Conservation (phyloP, 2,329 filamentous ascomycete species). For the Aspergillus uvarum region DNA sequence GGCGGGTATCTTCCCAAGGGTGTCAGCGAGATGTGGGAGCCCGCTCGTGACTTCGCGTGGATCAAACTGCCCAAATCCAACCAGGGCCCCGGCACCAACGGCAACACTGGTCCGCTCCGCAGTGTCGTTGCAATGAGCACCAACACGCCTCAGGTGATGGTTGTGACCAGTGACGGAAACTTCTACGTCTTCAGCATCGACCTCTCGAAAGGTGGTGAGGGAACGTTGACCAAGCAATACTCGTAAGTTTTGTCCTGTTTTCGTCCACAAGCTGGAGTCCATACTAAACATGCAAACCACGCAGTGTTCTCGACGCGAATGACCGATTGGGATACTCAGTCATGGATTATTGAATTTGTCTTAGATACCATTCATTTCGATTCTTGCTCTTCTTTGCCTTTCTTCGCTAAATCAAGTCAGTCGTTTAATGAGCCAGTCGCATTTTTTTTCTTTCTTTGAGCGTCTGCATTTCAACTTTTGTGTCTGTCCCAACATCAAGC, state of each 20-base stretch:
- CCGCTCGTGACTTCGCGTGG: constrained; percentile 90
- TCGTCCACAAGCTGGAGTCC: neutral
- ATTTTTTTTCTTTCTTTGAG: constrained; percentile 4
- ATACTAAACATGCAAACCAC: constrained; percentile 14
- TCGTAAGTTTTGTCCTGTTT: constrained; percentile 64
- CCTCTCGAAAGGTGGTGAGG: constrained; percentile 90
- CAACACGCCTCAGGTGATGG: constrained; percentile 93
- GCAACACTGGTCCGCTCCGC: constrained; percentile 60
- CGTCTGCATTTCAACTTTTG: neutral
- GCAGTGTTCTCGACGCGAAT: constrained; percentile 46
- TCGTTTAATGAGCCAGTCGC: neutral
- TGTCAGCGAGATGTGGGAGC: constrained; percentile 98
- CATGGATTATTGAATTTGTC: constrained; percentile 34
- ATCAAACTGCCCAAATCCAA: constrained; percentile 77
- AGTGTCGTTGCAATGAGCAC: constrained; percentile 98
- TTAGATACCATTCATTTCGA: constrained; percentile 12
- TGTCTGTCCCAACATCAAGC: neutral
- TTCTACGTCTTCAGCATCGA: constrained; percentile 97
- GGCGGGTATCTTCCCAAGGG: constrained; percentile 90
- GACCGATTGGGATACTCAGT: constrained; percentile 41
- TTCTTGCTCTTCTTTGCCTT: neutral
- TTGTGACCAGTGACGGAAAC: constrained; percentile 90
- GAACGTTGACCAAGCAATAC: constrained; percentile 84
- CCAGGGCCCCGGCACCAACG: constrained; percentile 37
- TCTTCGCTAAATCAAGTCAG: neutral